Evolutionary conservation across 345 rosid genomes (phyloP), one percentile per base, ranked within the genome.

Genomic region (Limnanthes douglasii): DNA sequence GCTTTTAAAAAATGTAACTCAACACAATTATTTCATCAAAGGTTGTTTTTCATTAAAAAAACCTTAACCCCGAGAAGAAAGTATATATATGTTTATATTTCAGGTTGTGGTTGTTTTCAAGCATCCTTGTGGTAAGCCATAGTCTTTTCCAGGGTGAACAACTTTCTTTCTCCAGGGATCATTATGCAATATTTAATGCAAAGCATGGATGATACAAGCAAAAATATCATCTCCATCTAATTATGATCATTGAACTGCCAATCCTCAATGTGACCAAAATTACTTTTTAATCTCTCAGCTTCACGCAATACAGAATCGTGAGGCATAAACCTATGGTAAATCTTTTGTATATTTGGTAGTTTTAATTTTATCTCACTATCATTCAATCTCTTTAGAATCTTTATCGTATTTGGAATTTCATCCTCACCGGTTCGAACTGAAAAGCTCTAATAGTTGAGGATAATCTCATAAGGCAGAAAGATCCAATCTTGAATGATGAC

Each of bases 401-500:
- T 74, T 34, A 84, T 61, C 70, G 84, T 45, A 57, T 77, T 80
- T 34, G 95, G 85, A 53, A 90, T 90, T 58, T 74, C 86, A 59
- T 74, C 92, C 66, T 90, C 98, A 8, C 16, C 41, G 15, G 84
- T 46, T 35, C 98, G 69, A 40, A 90, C 79, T 1, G 95, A 81
- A 64, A 90, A 90, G 69, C 95, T 90, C 42, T 79, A 84, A 41
- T 84, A 90, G 48, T 84, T 83, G 53, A 90, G 81, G 23, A 90
- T 54, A 68, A 79, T 90, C 69, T 90, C 95, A 15, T 79, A 90
- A 6, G 98, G 95, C 45, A 90, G 60, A 63, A 67, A 90, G 39
- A 90, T 90, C 53, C 94, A 94, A 57, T 90, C 97, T 93, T 90
- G 95, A 66, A 90, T 77, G 57, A 79, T 60, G 23, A 90, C 95